These are phyloP conservation scores for Solanum microdontum DNA, from an alignment of 257 asterid genomes.

Conservation along the genomic window DNA sequence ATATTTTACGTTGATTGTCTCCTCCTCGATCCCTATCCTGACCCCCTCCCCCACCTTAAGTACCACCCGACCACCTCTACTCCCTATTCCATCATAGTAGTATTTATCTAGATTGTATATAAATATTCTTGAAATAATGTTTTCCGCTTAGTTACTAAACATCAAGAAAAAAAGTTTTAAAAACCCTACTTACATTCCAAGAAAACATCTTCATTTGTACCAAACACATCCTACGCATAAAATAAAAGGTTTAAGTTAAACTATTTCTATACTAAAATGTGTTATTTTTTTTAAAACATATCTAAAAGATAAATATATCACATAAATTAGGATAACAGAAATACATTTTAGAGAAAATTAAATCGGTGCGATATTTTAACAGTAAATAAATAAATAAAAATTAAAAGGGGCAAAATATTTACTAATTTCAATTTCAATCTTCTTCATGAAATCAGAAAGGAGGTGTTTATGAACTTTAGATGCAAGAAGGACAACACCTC, in stretches of 20 bases:
- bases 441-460: not conserved
- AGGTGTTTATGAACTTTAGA: not conserved
- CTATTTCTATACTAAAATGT: not conserved
- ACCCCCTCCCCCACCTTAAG: too few species aligned
- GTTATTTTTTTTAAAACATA: not conserved
- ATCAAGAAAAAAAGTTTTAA: not conserved
- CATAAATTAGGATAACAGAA: not conserved
- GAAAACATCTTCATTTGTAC: not conserved
- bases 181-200: not conserved
- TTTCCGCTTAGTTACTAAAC: not conserved
- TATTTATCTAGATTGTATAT: not conserved
- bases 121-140: not conserved
- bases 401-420: not conserved
- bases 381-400: not conserved
- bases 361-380: not conserved
- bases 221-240: not conserved
- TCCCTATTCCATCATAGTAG: not conserved
- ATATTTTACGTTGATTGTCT: not conserved
- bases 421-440: conserved; percentile 1
- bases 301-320: not conserved
- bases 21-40: not conserved
- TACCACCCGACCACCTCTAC: not conserved
- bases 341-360: not conserved
- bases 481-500: not conserved
- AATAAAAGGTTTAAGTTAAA: not conserved